phyloP scores from a whole-genome alignment of 768 basidiomycete genomes.

The Trametes villosa region DNA sequence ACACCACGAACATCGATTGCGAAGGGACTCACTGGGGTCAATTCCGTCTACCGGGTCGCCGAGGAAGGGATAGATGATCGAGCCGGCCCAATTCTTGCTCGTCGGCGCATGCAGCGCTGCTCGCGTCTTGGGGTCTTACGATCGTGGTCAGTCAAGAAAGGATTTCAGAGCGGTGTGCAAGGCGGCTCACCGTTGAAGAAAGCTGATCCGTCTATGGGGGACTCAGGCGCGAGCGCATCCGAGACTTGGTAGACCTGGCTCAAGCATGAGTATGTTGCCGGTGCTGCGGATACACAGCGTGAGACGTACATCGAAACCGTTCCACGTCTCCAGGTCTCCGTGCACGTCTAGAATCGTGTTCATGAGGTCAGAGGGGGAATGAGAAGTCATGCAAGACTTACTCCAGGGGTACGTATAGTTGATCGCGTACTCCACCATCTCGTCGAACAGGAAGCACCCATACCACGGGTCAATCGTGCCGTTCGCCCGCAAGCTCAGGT shows the following conservation, averaged over 20 bases:
- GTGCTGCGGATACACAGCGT: background rate
- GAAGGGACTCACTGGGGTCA: slow-evolving; percentile 40
- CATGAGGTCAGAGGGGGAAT: background rate
- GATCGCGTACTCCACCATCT: slow-evolving; percentile 70
- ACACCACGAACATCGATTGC: background rate
- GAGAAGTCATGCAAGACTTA: slow-evolving; percentile 20
- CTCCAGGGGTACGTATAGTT: slow-evolving; percentile 71
- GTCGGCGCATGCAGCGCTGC: slow-evolving; percentile 71
- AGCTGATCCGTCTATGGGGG: slow-evolving; percentile 51
- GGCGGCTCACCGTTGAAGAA: slow-evolving; percentile 77
- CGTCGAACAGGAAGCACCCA: slow-evolving; percentile 60
- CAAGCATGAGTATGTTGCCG: no score
- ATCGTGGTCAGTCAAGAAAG: no score
- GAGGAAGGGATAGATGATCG: slow-evolving; percentile 37
- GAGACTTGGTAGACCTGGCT: slow-evolving; percentile 34
- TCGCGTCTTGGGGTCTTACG: slow-evolving; percentile 57
- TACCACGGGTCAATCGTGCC: slow-evolving; percentile 48
- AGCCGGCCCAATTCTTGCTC: slow-evolving; percentile 50
- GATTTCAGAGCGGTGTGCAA: no score
- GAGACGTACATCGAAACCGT: slow-evolving; percentile 19
- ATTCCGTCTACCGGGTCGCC: slow-evolving; percentile 20
- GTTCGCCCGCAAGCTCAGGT: slow-evolving; percentile 50
- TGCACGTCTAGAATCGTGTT: background rate
- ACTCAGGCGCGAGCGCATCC: slow-evolving; percentile 49
- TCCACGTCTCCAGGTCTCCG: background rate